Base-by-base conservation (phyloP, 176 grass and related monocot genomes). In the Eleusine indica region DNA sequence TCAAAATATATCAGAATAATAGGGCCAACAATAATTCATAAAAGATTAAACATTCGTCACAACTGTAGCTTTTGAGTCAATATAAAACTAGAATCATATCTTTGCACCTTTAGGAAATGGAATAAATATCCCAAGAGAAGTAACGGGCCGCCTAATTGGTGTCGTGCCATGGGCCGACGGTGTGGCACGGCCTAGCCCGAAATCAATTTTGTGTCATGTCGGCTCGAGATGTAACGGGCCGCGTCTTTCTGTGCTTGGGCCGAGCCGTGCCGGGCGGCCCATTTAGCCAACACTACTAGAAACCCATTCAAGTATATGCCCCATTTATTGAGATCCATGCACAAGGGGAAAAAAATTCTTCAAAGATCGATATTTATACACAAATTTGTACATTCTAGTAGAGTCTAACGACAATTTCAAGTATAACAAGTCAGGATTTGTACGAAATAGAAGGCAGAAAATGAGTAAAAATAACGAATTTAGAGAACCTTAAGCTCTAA, bases 331-430 rank as follows among this genome's bases (percentile, higher is more conserved):
- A 35, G 32, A 35, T 35, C 32, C 41, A 43, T 3, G 47, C 47
- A 0, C 41, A 21, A 38, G 32, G 32, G 2, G 5, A 16, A n/a
- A 60, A 49, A 5, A 18, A 64, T 21, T 17, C 81, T 37, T 81
- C 11, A 11, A 9, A 62, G 14, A 63, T 85, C 2, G 32, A 35
- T 25, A 25, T 25, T 35, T 79, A 30, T 72, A 71, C 21, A 66
- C 13, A 30, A 54, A 41, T 14, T 35, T 66, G n/a, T 74, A 80
- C 69, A 66, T 39, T 12, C 46, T 43, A 7, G 21, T 54, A 14
- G 4, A 56, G 39, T 41, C 84, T 80, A 73, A 49, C 43, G 80
- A n/a, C 76, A 79, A 30, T 21, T 42, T 73, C 19, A 57, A 66
- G 11, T 62, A 39, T 71, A 62, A 63, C 30, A 51, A 44, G 37